Evolutionary conservation across 2,329 filamentous ascomycete genomes (phyloP), one percentile per base, ranked within the genome.

Genomic region (Paracoccidioides brasiliensis): DNA sequence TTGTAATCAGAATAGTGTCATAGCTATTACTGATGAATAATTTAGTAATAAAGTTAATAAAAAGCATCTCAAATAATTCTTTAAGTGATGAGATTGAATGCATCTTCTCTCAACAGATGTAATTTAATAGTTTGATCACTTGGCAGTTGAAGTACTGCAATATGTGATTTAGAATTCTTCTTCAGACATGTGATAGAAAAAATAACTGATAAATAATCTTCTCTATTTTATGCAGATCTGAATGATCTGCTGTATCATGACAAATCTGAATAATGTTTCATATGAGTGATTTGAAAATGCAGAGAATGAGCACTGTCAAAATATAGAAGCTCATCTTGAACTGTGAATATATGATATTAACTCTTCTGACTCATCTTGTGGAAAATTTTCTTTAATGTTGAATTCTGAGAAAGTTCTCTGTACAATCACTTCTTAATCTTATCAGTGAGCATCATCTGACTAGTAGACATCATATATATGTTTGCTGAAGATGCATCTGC

Each of bases 121-220:
- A 28, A 5, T 49, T 33, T 4, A 5, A 2, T 2, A 30, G 30
- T 12, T 49, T 49, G 3, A 8, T 2, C 3, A 49, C 1, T 3
- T 35, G 35, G 12, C 35, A 49, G 12, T 6, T 49, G 1, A 10
- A 4, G 14, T 28, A 49, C 3, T 7, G 59, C 67, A 56, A 50
- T 9, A 41, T 41, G 40, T 14, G n/a, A 41, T 41, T 41, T 9
- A 41, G 40, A 12, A 41, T 41, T 12, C n/a, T 9, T 41, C 9
- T 41, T 12, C 10, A 12, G n/a, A 14, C n/a, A 12, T 41, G 40
- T 12, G 40, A 12, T 41, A 41, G n/a, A 14, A 41, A 41, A 14
- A 41, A 41, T 9, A 12, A 41, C n/a, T 12, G 9, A 14, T 41
- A 14, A 5, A 41, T 41, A 41, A 41, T 41, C 4, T 41, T 14